Conservation (phyloP, 2,329 filamentous ascomycete genomes). For the Beauveria sp. region DNA sequence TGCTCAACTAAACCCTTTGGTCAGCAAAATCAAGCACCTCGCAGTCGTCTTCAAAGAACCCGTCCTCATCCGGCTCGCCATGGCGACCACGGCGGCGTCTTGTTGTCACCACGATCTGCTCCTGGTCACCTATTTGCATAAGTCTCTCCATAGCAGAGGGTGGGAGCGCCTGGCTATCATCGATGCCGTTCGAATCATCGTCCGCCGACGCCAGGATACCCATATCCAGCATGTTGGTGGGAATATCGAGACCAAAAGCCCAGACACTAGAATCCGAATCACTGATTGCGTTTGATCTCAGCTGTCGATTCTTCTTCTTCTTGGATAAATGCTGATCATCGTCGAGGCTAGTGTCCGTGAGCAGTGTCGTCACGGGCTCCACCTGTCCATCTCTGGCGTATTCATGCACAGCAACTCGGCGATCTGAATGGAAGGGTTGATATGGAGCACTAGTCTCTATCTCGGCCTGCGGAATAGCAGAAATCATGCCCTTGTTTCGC, state of each 20-base stretch:
- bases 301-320: constrained; percentile 28
- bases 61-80: constrained; percentile 53
- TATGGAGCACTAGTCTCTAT: constrained; percentile 95
- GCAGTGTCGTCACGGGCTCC: constrained; percentile 30
- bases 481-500: constrained; percentile 44
- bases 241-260: constrained; percentile 54
- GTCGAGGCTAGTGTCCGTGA: constrained; percentile 35
- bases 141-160: constrained; percentile 58
- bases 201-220: constrained; percentile 38
- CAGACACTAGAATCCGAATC: constrained; percentile 29
- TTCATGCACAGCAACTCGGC: constrained; percentile 69
- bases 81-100: constrained; percentile 51
- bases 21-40: constrained; percentile 85
- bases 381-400: constrained; percentile 36
- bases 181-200: constrained; percentile 44
- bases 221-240: constrained; percentile 43
- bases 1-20: constrained; percentile 47
- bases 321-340: constrained; percentile 28
- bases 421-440: constrained; percentile 91
- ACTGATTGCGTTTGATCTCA: constrained; percentile 6
- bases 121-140: constrained; percentile 53
- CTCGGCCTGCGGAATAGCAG: constrained; percentile 67
- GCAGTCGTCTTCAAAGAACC: constrained; percentile 89
- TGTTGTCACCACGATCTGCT: constrained; percentile 78
- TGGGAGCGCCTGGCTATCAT: constrained; percentile 52